Evolutionary conservation across 2,329 filamentous ascomycete genomes (phyloP), one percentile per base, ranked within the genome.

Genomic region (Monilinia laxa): DNA sequence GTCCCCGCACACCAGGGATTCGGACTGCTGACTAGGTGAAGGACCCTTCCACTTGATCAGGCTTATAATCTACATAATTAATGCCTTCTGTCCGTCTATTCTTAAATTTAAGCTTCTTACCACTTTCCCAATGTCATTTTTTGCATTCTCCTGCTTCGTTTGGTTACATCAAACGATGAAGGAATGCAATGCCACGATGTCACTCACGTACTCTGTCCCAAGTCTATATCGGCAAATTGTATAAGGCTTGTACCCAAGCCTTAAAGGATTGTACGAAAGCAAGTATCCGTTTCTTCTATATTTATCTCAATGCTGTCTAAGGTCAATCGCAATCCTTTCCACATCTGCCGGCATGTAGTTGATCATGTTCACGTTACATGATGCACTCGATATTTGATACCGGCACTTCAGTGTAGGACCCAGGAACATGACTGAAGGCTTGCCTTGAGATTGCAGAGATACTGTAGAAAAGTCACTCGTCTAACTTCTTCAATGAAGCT

Each of bases 1-100:
- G 57, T 60, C 42, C 28, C 25, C 20, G 4, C 20, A 49, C 20
- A 51, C 6, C 9, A 1, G 20, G 20, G 20, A 25, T 38, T n/a
- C n/a, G n/a, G n/a, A n/a, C n/a, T 38, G 42, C 45, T 60, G 57
- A 51, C 45, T 51, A 60, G 58, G 51, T 18, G 28, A 49, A 60
- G n/a, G 47, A 60, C 38, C 7, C 42, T 38, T 28, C 28, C 35
- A 25, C 58, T 60, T 4, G 9, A 38, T 20, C 10, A 4, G 28
- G 7, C 9, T 25, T 16, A 51, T 38, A 12, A 12, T 14, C 18
- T 60, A 7, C 38, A 23, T 38, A 51, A 60, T 20, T 0, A 31
- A 51, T 35, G 42, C 12, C 28, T 31, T 42, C 1, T 60, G 20
- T n/a, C 42, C 25, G 12, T 60, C 57, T 60, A 60, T 60, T 60